Evolutionary conservation across 495 filamentous ascomycete species (phyloP).

Genomic region (Hypoxylon intermedium): DNA sequence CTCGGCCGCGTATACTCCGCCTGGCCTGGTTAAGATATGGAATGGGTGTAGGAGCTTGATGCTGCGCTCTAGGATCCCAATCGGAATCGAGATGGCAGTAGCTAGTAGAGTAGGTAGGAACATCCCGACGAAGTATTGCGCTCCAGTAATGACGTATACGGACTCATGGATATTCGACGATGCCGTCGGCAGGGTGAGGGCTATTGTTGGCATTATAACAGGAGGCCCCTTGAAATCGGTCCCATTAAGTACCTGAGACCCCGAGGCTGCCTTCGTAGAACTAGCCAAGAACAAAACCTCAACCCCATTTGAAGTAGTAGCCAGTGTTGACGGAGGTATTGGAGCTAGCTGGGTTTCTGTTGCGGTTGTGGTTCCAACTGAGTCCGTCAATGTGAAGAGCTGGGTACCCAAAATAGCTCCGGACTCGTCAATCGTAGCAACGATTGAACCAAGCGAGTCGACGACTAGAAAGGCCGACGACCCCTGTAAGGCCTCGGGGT

Average conservation of each 20-base stretch:
- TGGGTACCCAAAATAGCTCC: not conserved
- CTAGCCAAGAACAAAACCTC: too few species aligned
- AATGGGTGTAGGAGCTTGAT: conserved; percentile 51
- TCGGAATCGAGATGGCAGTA: conserved; percentile 41
- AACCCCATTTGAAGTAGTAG: too few species aligned
- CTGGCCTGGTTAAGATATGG: conserved; percentile 35
- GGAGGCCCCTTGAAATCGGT: too few species aligned
- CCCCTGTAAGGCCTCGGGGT: not conserved
- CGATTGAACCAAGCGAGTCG: not conserved
- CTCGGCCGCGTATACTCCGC: conserved; percentile 25
- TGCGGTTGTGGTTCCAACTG: not conserved
- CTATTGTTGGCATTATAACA: not conserved
- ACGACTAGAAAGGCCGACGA: not conserved
- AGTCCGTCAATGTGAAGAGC: not conserved
- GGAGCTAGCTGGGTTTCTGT: not conserved
- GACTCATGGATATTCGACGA: not conserved
- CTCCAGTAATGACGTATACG: conserved; percentile 4
- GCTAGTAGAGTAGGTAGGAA: conserved; percentile 45
- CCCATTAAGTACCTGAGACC: not conserved
- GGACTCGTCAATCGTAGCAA: not conserved
- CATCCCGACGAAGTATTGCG: conserved; percentile 46
- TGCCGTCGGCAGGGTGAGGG: not conserved
- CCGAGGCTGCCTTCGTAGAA: not conserved
- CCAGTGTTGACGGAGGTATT: not conserved
- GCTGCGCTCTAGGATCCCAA: conserved; percentile 49